A percentile compares a stretch with the other conserved stretches of the same genome.
Conservation (phyloP, 495 filamentous ascomycete genomes). For the Melanomma pulvis-pyrius region DNA sequence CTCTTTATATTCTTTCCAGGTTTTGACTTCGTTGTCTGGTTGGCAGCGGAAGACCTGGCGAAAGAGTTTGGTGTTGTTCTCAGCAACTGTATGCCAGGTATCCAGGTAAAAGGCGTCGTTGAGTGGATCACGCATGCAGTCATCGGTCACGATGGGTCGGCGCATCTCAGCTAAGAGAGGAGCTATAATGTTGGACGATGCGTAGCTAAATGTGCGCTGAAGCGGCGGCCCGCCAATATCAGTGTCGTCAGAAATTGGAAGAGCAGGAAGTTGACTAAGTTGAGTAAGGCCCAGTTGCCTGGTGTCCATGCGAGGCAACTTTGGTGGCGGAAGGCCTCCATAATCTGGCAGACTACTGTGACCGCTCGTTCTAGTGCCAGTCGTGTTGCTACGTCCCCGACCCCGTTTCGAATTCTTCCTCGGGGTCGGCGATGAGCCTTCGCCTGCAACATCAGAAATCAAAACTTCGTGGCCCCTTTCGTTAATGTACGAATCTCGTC, state of each 20-base stretch:
- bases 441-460: constrained; percentile 57
- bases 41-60: constrained; percentile 93
- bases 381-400: constrained; percentile 27
- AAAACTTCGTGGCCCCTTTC: constrained; percentile 66
- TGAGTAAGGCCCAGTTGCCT: constrained; percentile 59
- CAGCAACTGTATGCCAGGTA: constrained; percentile 83
- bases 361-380: constrained; percentile 19
- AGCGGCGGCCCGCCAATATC: constrained; percentile 73
- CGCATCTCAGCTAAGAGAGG: constrained; percentile 68
- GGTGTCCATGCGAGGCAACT: constrained; percentile 55
- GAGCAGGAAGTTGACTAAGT: constrained; percentile 65
- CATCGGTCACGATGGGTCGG: constrained; percentile 62
- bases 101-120: constrained; percentile 82
- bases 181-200: constrained; percentile 51
- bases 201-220: constrained; percentile 51
- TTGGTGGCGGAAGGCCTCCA: constrained; percentile 55
- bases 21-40: constrained; percentile 91
- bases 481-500: constrained; percentile 68
- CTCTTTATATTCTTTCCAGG: constrained; percentile 93
- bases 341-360: constrained; percentile 38
- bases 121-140: constrained; percentile 83
- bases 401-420: constrained; percentile 13
- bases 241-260: constrained; percentile 71
- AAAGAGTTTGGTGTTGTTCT: constrained; percentile 93
- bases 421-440: constrained; percentile 55